phyloP scores from a whole-genome alignment of 2,329 filamentous ascomycete species.

The Hymenoscyphus fructigenus region DNA sequence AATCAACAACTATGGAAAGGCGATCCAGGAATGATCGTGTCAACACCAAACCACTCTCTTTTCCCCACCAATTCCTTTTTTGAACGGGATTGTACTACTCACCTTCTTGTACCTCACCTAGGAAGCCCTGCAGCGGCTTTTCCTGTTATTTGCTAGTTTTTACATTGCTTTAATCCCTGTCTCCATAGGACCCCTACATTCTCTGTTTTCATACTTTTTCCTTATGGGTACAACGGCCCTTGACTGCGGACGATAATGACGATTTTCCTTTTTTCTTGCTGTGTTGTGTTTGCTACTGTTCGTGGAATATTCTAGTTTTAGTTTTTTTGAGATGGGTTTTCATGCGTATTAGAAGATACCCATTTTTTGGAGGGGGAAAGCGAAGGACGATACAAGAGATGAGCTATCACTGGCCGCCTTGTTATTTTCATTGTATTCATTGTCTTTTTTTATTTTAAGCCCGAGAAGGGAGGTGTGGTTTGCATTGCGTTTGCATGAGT shows the following conservation, averaged over 20 bases:
- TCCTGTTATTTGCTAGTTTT: slow-evolving; percentile 5
- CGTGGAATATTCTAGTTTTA: neutral
- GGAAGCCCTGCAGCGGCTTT: neutral
- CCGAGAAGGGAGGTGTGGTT: neutral
- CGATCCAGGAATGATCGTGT: slow-evolving; percentile 32
- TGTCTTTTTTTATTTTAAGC: neutral
- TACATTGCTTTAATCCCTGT: slow-evolving; percentile 1
- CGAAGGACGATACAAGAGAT: neutral
- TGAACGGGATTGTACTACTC: neutral
- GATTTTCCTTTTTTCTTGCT: slow-evolving; percentile 5
- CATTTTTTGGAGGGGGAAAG: slow-evolving; percentile 1
- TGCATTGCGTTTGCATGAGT: neutral
- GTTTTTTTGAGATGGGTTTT: neutral
- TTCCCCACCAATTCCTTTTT: neutral
- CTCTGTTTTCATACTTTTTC: neutral
- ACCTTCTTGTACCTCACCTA: slow-evolving; percentile 2
- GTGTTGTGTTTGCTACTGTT: slow-evolving; percentile 3
- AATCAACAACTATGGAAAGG: slow-evolving; percentile 51
- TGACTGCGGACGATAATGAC: slow-evolving; percentile 2
- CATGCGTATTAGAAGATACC: neutral
- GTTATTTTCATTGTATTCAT: neutral
- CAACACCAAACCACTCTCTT: neutral
- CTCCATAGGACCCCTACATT: neutral
- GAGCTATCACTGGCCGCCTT: slow-evolving; percentile 5
- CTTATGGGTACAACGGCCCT: slow-evolving; percentile 2